These are phyloP conservation scores for Fusarium praegraminearum DNA, from an alignment of 2,329 filamentous ascomycete genomes.

Conservation along the genomic window DNA sequence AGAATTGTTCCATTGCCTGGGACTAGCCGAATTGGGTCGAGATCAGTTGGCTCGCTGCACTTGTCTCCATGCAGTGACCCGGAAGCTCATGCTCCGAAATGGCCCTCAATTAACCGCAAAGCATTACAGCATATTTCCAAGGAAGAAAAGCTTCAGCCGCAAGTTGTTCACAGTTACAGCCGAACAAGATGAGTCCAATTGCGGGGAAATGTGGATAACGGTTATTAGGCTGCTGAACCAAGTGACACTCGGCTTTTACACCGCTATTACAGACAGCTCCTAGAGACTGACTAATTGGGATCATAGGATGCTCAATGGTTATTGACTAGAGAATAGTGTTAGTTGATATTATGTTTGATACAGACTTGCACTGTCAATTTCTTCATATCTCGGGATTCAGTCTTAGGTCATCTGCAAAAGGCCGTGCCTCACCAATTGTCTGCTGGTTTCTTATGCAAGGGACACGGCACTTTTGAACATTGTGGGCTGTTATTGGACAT, in stretches of 20 bases:
- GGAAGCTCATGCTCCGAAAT: constrained; percentile 3
- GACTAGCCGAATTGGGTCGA: neutral
- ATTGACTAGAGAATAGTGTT: neutral
- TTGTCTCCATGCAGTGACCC: neutral
- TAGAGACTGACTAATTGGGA: accelerated
- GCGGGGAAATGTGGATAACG: neutral
- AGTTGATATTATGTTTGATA: no score
- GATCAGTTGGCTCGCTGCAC: neutral
- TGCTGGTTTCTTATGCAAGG: neutral
- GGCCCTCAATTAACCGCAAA: constrained; percentile 6
- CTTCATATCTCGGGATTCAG: no score
- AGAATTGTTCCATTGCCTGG: no score
- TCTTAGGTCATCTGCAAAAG: no score
- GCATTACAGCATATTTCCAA: neutral
- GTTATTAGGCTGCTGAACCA: constrained; percentile 14
- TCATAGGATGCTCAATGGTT: neutral
- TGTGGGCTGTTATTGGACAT: no score
- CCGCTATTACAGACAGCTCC: neutral
- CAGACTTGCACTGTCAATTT: no score
- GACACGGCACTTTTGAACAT: neutral
- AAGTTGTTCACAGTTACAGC: neutral
- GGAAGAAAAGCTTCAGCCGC: neutral
- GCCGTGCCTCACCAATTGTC: neutral
- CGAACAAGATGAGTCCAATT: neutral
- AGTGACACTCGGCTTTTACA: neutral